Evolutionary conservation across 1,284 basidiomycete species (phyloP).

Genomic region (Neonothopanus nambi): DNA sequence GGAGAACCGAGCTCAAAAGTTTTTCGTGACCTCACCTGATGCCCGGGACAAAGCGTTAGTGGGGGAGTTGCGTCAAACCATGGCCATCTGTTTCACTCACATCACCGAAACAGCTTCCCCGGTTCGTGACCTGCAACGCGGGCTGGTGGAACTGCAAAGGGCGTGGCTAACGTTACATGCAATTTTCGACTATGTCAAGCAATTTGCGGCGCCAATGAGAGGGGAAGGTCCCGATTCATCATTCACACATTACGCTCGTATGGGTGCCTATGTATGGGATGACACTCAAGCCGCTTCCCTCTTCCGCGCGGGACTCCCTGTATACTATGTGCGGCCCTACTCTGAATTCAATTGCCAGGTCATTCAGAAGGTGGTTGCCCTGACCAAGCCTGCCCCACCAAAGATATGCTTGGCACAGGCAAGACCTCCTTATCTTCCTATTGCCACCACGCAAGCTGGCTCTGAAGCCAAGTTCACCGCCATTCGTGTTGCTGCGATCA

Average conservation of each 20-base stretch:
- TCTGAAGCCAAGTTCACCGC: background rate
- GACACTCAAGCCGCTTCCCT: background rate
- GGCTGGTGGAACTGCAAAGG: background rate
- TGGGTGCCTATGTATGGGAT: constrained; percentile 5
- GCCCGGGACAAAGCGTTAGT: no score
- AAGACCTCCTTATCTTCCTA: background rate
- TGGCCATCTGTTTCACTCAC: background rate
- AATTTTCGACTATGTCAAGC: background rate
- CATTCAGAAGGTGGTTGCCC: background rate
- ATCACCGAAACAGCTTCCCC: no score
- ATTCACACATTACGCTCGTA: background rate
- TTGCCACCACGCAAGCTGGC: background rate
- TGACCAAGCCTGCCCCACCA: background rate
- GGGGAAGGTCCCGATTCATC: background rate
- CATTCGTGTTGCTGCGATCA: no score
- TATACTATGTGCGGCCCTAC: background rate
- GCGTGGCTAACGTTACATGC: background rate
- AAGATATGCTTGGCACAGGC: background rate
- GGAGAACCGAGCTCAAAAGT: no score
- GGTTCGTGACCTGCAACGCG: background rate
- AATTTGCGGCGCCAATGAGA: background rate
- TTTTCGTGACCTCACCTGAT: no score
- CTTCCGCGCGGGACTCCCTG: background rate
- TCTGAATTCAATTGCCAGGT: background rate
- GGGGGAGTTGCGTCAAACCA: no score